phyloP scores from a whole-genome alignment of 768 basidiomycete genomes.

The Hericium erinaceus region DNA sequence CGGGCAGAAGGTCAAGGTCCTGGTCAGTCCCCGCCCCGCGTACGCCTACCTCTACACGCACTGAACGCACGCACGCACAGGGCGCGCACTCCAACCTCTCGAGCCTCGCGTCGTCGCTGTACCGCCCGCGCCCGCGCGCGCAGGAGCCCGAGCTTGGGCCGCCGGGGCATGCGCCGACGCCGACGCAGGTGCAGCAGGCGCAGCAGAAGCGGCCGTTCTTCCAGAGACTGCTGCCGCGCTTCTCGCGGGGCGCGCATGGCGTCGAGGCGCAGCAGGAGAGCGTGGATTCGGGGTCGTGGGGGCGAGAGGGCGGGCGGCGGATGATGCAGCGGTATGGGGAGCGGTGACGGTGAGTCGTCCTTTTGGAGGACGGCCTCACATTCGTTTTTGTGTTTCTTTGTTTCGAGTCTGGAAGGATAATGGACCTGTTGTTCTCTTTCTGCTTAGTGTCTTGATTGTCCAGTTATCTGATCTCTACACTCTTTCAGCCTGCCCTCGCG shows the following conservation, averaged over 20 bases:
- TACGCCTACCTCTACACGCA: neutral
- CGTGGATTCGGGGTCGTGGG: neutral
- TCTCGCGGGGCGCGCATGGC: neutral
- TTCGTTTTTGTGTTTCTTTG: neutral
- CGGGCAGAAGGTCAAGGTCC: constrained; percentile 67
- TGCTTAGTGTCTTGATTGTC: neutral
- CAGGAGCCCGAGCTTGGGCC: neutral
- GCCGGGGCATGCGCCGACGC: neutral
- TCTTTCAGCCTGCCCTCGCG: neutral
- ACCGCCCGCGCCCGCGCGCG: constrained; percentile 2
- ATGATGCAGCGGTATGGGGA: neutral
- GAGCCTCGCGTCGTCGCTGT: constrained; percentile 8
- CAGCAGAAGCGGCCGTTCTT: constrained; percentile 11
- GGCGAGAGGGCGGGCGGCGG: neutral
- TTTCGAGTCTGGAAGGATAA: neutral
- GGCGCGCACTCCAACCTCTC: constrained; percentile 5
- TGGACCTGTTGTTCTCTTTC: neutral
- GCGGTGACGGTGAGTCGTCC: no score
- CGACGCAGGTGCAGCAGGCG: neutral
- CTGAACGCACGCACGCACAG: neutral
- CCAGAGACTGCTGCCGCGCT: constrained; percentile 12
- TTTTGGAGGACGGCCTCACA: no score
- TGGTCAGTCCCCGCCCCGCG: constrained; percentile 42
- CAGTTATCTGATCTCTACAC: neutral
- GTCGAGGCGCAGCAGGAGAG: neutral